A percentile compares a stretch with the other conserved stretches of the same genome.
Conservation (phyloP, 768 basidiomycete species). For the Boletus rubescentipes region DNA sequence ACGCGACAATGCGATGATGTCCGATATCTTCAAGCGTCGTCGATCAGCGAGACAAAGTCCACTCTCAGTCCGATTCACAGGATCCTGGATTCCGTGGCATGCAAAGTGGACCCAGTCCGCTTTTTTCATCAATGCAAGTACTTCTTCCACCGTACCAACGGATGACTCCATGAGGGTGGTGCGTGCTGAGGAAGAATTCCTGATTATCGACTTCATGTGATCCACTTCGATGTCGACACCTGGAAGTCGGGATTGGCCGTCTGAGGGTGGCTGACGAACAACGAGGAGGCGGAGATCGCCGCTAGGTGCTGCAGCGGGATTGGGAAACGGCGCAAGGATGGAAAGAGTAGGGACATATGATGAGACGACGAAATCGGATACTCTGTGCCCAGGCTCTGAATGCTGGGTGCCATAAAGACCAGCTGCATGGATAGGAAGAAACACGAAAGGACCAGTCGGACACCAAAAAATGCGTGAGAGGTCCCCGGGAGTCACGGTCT, state of each 20-base stretch:
- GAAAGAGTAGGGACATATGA: too few species aligned
- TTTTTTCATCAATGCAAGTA: background rate
- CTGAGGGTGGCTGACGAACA: too few species aligned
- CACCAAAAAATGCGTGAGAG: background rate
- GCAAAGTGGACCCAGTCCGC: background rate
- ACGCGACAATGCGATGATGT: background rate
- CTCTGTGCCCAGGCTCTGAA: too few species aligned
- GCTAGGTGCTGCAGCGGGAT: background rate
- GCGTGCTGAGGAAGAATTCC: background rate
- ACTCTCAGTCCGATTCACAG: background rate
- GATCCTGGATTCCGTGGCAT: background rate
- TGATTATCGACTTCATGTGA: constrained; percentile 13
- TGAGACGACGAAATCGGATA: too few species aligned
- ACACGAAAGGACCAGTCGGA: background rate
- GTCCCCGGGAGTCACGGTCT: too few species aligned
- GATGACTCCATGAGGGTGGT: background rate
- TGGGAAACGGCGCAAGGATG: constrained; percentile 7
- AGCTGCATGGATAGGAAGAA: background rate
- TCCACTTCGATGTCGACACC: constrained; percentile 18
- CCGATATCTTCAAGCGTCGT: background rate
- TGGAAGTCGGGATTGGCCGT: constrained; percentile 9
- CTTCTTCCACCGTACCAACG: constrained; percentile 13
- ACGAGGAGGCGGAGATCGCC: background rate
- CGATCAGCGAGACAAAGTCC: background rate
- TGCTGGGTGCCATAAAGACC: too few species aligned